phyloP scores from a whole-genome alignment of 2,329 filamentous ascomycete genomes.

The Sporothrix pallida region DNA sequence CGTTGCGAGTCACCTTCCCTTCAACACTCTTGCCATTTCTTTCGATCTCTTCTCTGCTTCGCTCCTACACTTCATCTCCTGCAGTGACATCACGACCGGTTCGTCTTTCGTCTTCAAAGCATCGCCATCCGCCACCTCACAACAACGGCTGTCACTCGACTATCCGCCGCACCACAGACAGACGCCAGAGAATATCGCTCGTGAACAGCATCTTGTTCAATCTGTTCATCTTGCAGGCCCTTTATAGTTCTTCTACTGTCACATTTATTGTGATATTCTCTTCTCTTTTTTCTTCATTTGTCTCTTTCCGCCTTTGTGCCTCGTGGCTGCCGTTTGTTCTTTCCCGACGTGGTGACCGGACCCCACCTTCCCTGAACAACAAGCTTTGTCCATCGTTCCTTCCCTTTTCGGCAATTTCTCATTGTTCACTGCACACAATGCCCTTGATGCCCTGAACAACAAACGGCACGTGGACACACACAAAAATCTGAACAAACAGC shows the following conservation, averaged over 20 bases:
- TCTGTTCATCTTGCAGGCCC: not conserved
- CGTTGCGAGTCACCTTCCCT: not conserved
- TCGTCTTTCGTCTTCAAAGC: not conserved
- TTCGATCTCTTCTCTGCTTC: not conserved
- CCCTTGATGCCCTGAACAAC: constrained; percentile 28
- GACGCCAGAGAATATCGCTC: not conserved
- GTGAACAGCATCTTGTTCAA: not conserved
- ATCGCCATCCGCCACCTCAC: not conserved
- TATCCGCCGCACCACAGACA: not conserved
- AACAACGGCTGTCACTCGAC: not conserved
- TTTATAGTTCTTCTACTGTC: not conserved
- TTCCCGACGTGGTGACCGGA: not conserved
- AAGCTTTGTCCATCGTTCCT: constrained; percentile 33
- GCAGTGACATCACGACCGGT: constrained; percentile 14
- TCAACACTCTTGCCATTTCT: not conserved
- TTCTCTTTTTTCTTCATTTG: not conserved
- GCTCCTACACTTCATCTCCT: not conserved
- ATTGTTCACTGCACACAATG: constrained; percentile 30
- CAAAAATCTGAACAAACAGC: constrained; percentile 20
- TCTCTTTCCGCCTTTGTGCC: constrained; percentile 8
- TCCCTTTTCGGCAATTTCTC: constrained; percentile 23
- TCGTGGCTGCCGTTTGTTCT: not conserved
- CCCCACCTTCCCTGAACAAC: constrained; percentile 27
- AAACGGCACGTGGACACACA: constrained; percentile 20
- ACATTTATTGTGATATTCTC: not conserved